A percentile compares a stretch with the other conserved stretches of the same genome.
Conservation (phyloP, 192 early-diverging fungal species). For the Blastocladiella britannica region DNA sequence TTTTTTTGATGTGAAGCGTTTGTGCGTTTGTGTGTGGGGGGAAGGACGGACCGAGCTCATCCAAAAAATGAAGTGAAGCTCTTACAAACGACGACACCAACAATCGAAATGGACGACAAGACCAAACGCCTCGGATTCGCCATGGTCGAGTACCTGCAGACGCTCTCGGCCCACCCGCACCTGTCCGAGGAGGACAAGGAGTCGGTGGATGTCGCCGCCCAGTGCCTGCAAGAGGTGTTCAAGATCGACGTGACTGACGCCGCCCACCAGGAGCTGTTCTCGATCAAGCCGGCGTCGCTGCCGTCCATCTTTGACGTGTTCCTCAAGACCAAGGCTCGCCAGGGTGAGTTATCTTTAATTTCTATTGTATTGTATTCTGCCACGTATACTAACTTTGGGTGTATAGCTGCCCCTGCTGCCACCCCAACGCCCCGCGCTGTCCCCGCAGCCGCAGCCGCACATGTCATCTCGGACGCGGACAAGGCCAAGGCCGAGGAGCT, state of each 20-base stretch:
- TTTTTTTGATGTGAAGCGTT: too few relatives aligned
- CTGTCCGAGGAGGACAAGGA: slow-evolving; percentile 58
- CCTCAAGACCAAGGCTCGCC: slow-evolving; percentile 48
- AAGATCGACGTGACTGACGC: slow-evolving; percentile 56
- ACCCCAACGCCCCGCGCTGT: neutral
- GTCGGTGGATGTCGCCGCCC: slow-evolving; percentile 78
- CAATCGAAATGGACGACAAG: slow-evolving; percentile 27
- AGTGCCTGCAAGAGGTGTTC: slow-evolving; percentile 89
- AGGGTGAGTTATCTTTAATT: neutral
- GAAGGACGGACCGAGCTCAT: too few relatives aligned
- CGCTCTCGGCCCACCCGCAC: slow-evolving; percentile 40
- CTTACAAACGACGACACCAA: too few relatives aligned
- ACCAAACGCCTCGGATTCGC: slow-evolving; percentile 54
- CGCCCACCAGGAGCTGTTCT: slow-evolving; percentile 36
- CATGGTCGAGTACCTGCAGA: slow-evolving; percentile 59
- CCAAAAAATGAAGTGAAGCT: too few relatives aligned
- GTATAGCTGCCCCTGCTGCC: neutral
- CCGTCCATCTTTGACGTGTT: slow-evolving; percentile 78
- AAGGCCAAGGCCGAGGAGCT: slow-evolving; percentile 69
- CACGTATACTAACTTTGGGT: neutral
- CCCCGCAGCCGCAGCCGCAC: neutral
- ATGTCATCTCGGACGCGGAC: slow-evolving; percentile 25
- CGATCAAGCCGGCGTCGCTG: slow-evolving; percentile 70
- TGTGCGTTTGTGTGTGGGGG: too few relatives aligned
- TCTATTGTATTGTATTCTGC: neutral